Evolutionary conservation across 805 yeast genomes (phyloP).

Genomic region (Starmerella scarabaei): DNA sequence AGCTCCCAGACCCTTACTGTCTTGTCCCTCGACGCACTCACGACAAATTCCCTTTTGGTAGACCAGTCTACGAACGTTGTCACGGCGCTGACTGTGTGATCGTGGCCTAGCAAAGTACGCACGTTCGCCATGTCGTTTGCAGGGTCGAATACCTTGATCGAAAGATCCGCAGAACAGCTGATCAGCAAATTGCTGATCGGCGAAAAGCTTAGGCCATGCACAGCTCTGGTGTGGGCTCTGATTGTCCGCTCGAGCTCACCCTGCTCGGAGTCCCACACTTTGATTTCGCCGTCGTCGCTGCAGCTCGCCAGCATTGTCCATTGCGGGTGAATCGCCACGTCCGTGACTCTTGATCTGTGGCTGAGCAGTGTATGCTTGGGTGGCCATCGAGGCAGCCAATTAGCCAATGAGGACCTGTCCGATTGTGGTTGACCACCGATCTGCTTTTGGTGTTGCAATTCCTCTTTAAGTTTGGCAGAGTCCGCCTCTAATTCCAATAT

Average conservation of each 20-base stretch:
- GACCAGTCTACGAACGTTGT: slow-evolving; percentile 31
- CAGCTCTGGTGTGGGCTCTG: slow-evolving; percentile 63
- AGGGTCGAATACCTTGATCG: slow-evolving; percentile 62
- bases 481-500: slow-evolving; percentile 57
- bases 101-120: slow-evolving; percentile 69
- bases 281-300: slow-evolving; percentile 57
- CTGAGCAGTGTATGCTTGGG: slow-evolving; percentile 35
- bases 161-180: slow-evolving; percentile 38
- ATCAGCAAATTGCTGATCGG: slow-evolving; percentile 32
- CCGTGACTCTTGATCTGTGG: slow-evolving; percentile 47
- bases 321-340: slow-evolving; percentile 62
- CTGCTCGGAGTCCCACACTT: slow-evolving; percentile 59
- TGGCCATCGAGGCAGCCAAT: slow-evolving; percentile 51
- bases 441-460: slow-evolving; percentile 24
- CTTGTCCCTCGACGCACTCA: slow-evolving; percentile 76
- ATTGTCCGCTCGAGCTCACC: slow-evolving; percentile 49
- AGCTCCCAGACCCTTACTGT: slow-evolving; percentile 73
- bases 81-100: slow-evolving; percentile 64
- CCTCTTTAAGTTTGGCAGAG: slow-evolving; percentile 32
- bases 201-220: slow-evolving; percentile 49
- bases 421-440: background rate
- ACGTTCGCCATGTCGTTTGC: slow-evolving; percentile 37
- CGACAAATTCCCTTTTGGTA: slow-evolving; percentile 37
- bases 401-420: slow-evolving; percentile 19
- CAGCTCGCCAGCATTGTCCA: slow-evolving; percentile 54